Evolutionary conservation across 2,329 filamentous ascomycete species (phyloP), one percentile per base, ranked within the genome.

Genomic region (Pyrenophora seminiperda): DNA sequence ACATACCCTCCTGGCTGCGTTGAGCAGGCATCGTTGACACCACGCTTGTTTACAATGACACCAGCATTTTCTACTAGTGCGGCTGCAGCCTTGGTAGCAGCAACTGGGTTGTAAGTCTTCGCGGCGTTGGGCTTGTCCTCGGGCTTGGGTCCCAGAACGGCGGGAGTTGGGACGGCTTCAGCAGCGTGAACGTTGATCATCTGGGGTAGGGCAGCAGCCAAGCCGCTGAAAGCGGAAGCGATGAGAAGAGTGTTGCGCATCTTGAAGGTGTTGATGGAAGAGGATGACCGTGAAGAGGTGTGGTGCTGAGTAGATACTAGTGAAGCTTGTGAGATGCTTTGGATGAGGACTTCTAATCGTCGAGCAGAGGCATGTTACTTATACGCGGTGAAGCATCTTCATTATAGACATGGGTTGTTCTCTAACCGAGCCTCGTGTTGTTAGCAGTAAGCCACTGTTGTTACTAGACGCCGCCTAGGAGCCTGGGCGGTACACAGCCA

Each of bases 121-220:
- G 44, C 36, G 9, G 19, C 18, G 14, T 38, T 34, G 27, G 49
- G 24, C 22, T 29, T 31, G 37, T 42, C 63, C 9, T 46, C 47
- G n/a, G 69, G 47, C 13, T 67, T 65, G 19, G 71, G 62, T 6
- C 60, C 58, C 27, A 68, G 62, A 22, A 61, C 57, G 2, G 63
- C 40, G 9, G 61, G 58, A 17, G 66, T 66, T 33, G 68, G 56
- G 5, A 73, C 68, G 9, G 67, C 62, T 22, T 65, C 44, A 51
- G 73, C 66, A 40, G 74, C 67, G 29, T 70, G 68, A 27, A 74
- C 66, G 48, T 77, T 67, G 41, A 77, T 73, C 6, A 59, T 52
- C 48, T 65, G 54, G 41, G 64, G 63, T 41, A 60, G 54, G 32
- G 63, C 61, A 33, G 57, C 55, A 14, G 54, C 58, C 39, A 64